Conservation (phyloP, 495 filamentous ascomycete genomes). For the Acidiella bohemica region DNA sequence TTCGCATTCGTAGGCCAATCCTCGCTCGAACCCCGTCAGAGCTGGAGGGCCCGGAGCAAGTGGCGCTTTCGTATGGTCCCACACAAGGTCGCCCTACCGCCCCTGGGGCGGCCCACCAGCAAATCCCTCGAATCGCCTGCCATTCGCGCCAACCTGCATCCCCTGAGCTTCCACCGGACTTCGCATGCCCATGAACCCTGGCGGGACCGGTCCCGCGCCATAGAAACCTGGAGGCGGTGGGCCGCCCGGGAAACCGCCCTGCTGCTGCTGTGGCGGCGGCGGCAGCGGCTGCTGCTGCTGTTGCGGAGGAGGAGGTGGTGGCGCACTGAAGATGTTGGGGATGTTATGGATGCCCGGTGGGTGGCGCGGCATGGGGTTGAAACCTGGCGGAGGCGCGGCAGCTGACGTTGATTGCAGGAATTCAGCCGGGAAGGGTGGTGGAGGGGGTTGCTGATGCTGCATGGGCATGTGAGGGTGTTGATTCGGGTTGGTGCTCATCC, state of each 20-base stretch:
- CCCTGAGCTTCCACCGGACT: not conserved
- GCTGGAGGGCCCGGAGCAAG: no score
- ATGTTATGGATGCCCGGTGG: conserved; percentile 14
- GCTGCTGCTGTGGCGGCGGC: conserved; percentile 6
- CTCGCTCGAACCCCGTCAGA: no score
- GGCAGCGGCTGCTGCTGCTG: conserved; percentile 13
- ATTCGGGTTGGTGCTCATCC: conserved; percentile 12
- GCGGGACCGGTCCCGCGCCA: conserved; percentile 5
- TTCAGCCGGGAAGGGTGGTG: conserved; percentile 4
- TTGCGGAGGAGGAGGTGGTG: conserved; percentile 5
- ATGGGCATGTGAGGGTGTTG: conserved; percentile 16
- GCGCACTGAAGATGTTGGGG: conserved; percentile 13
- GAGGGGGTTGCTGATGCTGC: conserved; percentile 1
- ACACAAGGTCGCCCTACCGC: no score
- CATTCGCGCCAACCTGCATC: not conserved
- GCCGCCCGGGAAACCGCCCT: not conserved
- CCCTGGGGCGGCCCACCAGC: no score
- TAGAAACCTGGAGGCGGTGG: conserved; percentile 14
- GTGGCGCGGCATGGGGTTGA: conserved; percentile 15
- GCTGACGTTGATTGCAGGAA: conserved; percentile 5
- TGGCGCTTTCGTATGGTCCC: no score
- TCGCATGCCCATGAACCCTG: conserved; percentile 15
- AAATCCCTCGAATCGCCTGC: no score
- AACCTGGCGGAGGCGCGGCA: conserved; percentile 13
- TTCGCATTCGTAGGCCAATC: no score